These are phyloP conservation scores for Hydrangea macrophylla DNA, from an alignment of 148 eudicot species.

Conservation along the genomic window DNA sequence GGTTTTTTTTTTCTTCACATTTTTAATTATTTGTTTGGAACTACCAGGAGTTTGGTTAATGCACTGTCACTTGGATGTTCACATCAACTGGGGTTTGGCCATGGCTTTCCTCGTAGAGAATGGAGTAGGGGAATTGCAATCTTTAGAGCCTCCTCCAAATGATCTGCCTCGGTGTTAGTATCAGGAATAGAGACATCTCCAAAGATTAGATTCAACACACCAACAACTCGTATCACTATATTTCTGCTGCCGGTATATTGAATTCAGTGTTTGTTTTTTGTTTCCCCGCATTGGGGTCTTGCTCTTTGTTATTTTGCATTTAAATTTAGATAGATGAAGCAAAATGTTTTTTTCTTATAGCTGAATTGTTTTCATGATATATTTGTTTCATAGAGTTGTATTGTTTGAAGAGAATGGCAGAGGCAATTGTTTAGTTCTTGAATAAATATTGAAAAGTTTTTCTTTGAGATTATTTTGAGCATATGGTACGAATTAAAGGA, in stretches of 20 bases:
- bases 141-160: slow-evolving; percentile 48
- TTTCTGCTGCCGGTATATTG: neutral
- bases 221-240: neutral
- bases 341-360: no score
- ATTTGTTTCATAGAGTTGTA: slow-evolving; percentile 14
- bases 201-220: neutral
- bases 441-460: neutral
- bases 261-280: neutral
- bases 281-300: slow-evolving; percentile 27
- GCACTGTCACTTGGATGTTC: slow-evolving; percentile 87
- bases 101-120: slow-evolving; percentile 73
- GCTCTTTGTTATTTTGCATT: slow-evolving; percentile 8
- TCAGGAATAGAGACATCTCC: neutral
- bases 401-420: neutral
- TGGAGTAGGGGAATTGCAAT: slow-evolving; percentile 55
- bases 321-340: slow-evolving; percentile 4
- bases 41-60: slow-evolving; percentile 67
- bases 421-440: neutral
- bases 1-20: neutral
- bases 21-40: neutral
- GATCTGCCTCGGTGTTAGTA: slow-evolving; percentile 66
- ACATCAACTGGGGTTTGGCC: slow-evolving; percentile 73
- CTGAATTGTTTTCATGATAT: slow-evolving; percentile 6
- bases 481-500: neutral
- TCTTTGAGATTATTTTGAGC: neutral